phyloP scores from a whole-genome alignment of 495 filamentous ascomycete species.

The Thozetella sp. region DNA sequence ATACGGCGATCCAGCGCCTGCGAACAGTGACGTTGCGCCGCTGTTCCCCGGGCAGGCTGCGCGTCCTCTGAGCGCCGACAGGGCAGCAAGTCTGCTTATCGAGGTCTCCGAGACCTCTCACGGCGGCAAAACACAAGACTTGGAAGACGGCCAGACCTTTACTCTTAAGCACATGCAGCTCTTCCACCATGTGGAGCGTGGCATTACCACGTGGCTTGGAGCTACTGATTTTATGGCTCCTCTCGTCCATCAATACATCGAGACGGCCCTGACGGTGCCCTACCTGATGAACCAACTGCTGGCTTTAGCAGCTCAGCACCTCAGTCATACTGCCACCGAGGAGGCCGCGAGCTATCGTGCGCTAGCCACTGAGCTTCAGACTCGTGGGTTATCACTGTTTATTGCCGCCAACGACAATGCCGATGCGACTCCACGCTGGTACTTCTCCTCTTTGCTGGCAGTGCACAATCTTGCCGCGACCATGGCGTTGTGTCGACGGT shows the following conservation, averaged over 20 bases:
- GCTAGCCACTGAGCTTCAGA: neutral
- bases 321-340: conserved; percentile 21
- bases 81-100: neutral
- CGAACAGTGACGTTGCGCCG: neutral
- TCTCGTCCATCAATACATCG: neutral
- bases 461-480: conserved; percentile 24
- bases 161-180: conserved; percentile 22
- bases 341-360: neutral
- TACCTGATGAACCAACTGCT: conserved; percentile 39
- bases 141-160: conserved; percentile 2
- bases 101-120: neutral
- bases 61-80: neutral
- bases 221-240: conserved; percentile 1
- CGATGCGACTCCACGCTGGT: conserved; percentile 34
- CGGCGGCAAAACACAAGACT: neutral
- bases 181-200: conserved; percentile 10
- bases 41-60: neutral
- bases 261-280: conserved; percentile 13
- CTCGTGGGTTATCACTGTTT: neutral
- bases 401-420: conserved; percentile 6
- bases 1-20: neutral
- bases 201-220: conserved; percentile 1
- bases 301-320: conserved; percentile 26
- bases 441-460: conserved; percentile 17
- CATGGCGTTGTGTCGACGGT: conserved; percentile 16